phyloP scores from a whole-genome alignment of 768 basidiomycete genomes.

The Termitomyces sp. region DNA sequence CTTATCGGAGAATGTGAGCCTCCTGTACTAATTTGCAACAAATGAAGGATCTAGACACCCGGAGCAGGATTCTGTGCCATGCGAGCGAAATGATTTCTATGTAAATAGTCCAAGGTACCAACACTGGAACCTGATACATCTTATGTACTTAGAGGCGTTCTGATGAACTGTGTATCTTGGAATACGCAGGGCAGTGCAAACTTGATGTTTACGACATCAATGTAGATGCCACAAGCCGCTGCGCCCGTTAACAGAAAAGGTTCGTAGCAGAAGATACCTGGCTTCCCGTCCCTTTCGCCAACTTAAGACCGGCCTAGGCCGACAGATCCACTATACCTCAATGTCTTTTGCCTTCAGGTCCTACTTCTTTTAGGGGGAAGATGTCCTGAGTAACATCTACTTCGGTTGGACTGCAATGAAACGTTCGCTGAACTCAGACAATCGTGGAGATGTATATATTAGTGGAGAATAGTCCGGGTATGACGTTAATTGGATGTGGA shows the following conservation, averaged over 20 bases:
- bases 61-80: neutral
- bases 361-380: neutral
- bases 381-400: neutral
- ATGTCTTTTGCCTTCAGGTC: neutral
- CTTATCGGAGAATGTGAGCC: slow-evolving; percentile 13
- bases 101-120: neutral
- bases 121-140: neutral
- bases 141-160: neutral
- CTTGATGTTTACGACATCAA: neutral
- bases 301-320: neutral
- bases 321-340: neutral
- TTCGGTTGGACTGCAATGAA: neutral
- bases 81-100: neutral
- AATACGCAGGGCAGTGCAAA: neutral
- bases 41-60: slow-evolving; percentile 1
- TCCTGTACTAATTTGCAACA: slow-evolving; percentile 3
- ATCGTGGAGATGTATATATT: slow-evolving; percentile 6
- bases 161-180: neutral
- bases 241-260: neutral
- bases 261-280: neutral
- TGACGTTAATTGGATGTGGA: neutral
- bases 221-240: no score
- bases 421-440: neutral
- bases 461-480: slow-evolving; percentile 12
- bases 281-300: neutral